Evolutionary conservation across 805 yeast genomes (phyloP).

Genomic region (Kuraishia piskuri): DNA sequence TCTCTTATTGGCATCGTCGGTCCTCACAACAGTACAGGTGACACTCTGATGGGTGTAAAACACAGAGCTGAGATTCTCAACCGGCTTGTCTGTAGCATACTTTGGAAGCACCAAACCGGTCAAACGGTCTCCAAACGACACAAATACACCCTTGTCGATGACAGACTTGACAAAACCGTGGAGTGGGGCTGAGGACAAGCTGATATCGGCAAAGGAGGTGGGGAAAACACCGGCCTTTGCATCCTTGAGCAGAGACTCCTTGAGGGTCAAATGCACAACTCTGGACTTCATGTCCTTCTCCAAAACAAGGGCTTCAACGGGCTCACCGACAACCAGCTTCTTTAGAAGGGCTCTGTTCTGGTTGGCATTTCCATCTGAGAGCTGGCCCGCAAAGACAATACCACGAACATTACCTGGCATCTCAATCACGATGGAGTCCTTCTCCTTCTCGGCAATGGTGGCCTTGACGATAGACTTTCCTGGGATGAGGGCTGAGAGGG

Average conservation of each 20-base stretch:
- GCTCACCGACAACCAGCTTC: conserved; percentile 52
- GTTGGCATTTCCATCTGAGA: conserved; percentile 68
- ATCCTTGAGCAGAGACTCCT: conserved; percentile 58
- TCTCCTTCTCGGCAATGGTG: conserved; percentile 62
- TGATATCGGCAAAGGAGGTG: conserved; percentile 46
- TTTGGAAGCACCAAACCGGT: conserved; percentile 79
- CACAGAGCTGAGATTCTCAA: conserved; percentile 41
- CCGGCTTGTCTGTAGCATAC: conserved; percentile 48
- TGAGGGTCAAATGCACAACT: conserved; percentile 54
- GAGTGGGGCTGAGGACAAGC: conserved; percentile 35
- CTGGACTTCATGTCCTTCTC: conserved; percentile 57
- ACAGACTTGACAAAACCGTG: conserved; percentile 74
- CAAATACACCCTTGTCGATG: conserved; percentile 76
- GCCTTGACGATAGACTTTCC: conserved; percentile 59
- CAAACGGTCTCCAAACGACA: conserved; percentile 69
- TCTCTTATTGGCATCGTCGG: conserved; percentile 62
- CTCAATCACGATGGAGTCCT: conserved; percentile 65
- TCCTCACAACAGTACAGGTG: conserved; percentile 52
- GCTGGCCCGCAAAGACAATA: conserved; percentile 63
- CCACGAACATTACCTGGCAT: conserved; percentile 52
- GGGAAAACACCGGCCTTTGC: conserved; percentile 53
- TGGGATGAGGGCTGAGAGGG: conserved; percentile 38
- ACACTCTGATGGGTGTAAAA: conserved; percentile 68
- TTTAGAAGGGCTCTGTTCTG: conserved; percentile 63
- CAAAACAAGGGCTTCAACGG: conserved; percentile 50